Evolutionary conservation across 352 stramenopile species (phyloP), one percentile per base, ranked within the genome.

Genomic region (Phytophthora fragariaefolia): DNA sequence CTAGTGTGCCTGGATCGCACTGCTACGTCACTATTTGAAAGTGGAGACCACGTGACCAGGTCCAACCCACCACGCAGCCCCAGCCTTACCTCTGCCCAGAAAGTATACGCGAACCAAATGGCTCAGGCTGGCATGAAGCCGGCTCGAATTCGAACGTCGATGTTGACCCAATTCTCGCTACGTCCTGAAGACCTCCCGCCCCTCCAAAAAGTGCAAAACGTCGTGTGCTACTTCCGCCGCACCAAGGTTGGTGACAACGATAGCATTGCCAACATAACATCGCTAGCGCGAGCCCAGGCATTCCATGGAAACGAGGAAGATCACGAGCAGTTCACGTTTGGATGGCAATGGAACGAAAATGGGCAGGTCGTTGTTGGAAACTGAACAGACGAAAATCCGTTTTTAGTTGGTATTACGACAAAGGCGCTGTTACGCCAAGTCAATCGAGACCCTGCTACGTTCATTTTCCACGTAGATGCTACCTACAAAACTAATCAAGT

Each of bases 401-500:
- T 60, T 43, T 8, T 34, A 6, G 20, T 62, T 23, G 55, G 24
- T 1, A 23, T 53, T 15, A 51, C 7, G 24, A 50, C 56, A 10
- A 50, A 50, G 40, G 46, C 15, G 55, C 23, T 56, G 20, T 23
- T 63, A 4, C 34, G 36, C 15, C 57, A 51, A 18, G 46, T 34
- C 4, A 30, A 54, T 15, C 55, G 55, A 13, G 47, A 56, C 28
- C 46, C 56, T 8, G 2, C 2, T 4, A 56, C 57, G 13, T 57
- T 64, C 17, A 26, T 66, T 1, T n/a, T 74, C 13, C 66, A 74
- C 13, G 26, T 73, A 13, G 47, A 69, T 23, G 56, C 50, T 1
- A 70, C 60, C 6, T 69, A 57, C 59, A 69, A 74, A 52, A 13
- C 55, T 3, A 50, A 51, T 18, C 55, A 61, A 15, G 34, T 42